A percentile compares a stretch with the other conserved stretches of the same genome.
phyloP scores from a whole-genome alignment of 2,329 filamentous ascomycete genomes.

The Pseudogymnoascus pannorum region DNA sequence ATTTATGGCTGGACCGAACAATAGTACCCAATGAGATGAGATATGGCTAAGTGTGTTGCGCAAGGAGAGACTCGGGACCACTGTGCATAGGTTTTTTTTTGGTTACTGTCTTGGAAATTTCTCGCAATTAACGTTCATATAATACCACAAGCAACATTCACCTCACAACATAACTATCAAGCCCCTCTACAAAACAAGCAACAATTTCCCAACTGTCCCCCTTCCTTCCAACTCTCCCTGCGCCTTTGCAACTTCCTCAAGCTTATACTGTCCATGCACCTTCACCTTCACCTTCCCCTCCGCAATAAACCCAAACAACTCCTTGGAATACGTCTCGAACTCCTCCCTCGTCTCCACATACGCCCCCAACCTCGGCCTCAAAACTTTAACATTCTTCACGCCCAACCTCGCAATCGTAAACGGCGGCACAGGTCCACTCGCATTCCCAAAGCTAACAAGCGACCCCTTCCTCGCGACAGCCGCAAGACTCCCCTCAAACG shows the following conservation, averaged over 20 bases:
- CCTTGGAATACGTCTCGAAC: conserved; percentile 59
- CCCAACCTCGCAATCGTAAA: conserved; percentile 49
- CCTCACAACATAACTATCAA: background rate
- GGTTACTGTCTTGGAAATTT: background rate
- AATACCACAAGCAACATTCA: background rate
- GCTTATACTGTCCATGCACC: conserved; percentile 69
- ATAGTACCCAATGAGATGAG: background rate
- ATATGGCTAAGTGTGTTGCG: background rate
- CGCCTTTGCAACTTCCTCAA: conserved; percentile 64
- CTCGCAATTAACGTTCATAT: background rate
- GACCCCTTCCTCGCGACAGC: conserved; percentile 70
- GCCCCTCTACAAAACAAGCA: conserved; percentile 55
- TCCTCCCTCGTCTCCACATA: conserved; percentile 67
- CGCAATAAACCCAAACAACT: conserved; percentile 66
- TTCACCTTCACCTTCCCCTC: conserved; percentile 63
- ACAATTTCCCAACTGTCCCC: conserved; percentile 75
- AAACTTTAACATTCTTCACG: conserved; percentile 69
- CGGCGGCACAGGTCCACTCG: conserved; percentile 68
- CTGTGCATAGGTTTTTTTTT: background rate
- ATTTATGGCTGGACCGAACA: background rate
- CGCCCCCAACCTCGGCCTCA: conserved; percentile 65
- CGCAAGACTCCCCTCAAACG: conserved; percentile 72
- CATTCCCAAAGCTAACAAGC: conserved; percentile 74
- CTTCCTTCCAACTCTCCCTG: conserved; percentile 74
- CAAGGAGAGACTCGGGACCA: background rate